phyloP scores from a whole-genome alignment of 129 eudicot species.

The Chrysanthemum lavandulifolium region DNA sequence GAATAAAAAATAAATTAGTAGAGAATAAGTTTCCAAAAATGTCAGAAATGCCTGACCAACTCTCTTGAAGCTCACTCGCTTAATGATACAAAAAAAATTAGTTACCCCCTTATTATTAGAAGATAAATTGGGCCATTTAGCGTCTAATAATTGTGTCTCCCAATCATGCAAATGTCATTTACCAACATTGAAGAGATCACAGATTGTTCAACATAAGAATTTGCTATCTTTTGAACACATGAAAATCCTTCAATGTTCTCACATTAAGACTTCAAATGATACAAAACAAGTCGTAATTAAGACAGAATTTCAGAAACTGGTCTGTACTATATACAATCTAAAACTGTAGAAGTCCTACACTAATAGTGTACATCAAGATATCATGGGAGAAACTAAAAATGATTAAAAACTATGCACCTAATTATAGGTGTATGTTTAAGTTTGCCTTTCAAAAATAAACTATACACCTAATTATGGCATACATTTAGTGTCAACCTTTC shows the following conservation, averaged over 20 bases:
- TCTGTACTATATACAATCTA: background rate
- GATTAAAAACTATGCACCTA: background rate
- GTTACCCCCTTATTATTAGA: background rate
- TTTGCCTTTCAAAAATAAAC: background rate
- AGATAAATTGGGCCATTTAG: no score
- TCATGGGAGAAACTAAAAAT: background rate
- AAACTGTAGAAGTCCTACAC: background rate
- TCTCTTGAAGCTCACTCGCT: background rate
- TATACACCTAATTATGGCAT: background rate
- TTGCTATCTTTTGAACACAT: background rate
- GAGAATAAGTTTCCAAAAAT: background rate
- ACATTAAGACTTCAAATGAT: background rate
- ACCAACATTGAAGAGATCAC: background rate
- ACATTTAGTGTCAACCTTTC: background rate
- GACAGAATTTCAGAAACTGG: background rate
- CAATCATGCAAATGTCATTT: conserved; percentile 2
- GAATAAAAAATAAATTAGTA: background rate
- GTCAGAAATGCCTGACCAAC: background rate
- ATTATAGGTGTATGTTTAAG: background rate
- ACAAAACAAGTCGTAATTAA: conserved; percentile 3
- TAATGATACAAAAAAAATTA: background rate
- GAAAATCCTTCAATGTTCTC: background rate
- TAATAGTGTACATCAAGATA: background rate
- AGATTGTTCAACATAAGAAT: background rate
- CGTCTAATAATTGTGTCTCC: background rate